Evolutionary conservation across 768 basidiomycete genomes (phyloP).

Genomic region (Kwoniella dejecticola): DNA sequence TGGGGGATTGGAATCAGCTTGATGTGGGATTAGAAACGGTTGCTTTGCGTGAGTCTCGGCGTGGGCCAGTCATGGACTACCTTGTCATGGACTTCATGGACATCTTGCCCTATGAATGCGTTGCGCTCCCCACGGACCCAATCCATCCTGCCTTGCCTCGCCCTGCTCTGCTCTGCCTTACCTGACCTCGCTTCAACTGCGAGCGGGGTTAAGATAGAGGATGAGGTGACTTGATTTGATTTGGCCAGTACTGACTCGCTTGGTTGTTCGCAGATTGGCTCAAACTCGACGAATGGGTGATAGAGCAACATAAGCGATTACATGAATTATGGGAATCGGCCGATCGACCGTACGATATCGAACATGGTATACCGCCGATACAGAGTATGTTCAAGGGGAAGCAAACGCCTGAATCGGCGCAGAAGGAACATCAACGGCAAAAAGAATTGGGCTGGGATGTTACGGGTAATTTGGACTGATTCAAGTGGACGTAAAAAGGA

Average conservation of each 20-base stretch:
- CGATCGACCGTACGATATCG: conserved; percentile 45
- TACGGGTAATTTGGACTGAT: conserved; percentile 37
- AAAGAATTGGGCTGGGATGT: conserved; percentile 56
- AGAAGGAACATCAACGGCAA: conserved; percentile 54
- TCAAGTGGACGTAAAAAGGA: neutral
- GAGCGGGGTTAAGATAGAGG: too few species aligned
- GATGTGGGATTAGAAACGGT: conserved; percentile 51
- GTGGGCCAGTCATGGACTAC: too few species aligned
- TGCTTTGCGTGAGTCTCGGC: conserved; percentile 56
- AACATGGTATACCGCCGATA: conserved; percentile 47
- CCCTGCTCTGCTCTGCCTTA: too few species aligned
- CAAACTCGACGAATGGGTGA: conserved; percentile 54
- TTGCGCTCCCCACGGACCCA: too few species aligned
- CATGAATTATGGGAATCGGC: conserved; percentile 48
- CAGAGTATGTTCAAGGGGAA: conserved; percentile 48
- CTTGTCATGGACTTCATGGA: too few species aligned
- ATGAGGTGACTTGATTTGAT: too few species aligned
- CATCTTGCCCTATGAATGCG: too few species aligned
- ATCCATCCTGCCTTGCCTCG: too few species aligned
- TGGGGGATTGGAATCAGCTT: conserved; percentile 57
- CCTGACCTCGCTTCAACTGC: too few species aligned
- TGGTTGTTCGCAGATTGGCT: conserved; percentile 47
- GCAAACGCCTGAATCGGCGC: conserved; percentile 44
- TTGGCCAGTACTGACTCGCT: neutral
- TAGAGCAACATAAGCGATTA: conserved; percentile 47